Evolutionary conservation across 106 monocot genomes (phyloP).

Genomic region (Acorus gramineus): DNA sequence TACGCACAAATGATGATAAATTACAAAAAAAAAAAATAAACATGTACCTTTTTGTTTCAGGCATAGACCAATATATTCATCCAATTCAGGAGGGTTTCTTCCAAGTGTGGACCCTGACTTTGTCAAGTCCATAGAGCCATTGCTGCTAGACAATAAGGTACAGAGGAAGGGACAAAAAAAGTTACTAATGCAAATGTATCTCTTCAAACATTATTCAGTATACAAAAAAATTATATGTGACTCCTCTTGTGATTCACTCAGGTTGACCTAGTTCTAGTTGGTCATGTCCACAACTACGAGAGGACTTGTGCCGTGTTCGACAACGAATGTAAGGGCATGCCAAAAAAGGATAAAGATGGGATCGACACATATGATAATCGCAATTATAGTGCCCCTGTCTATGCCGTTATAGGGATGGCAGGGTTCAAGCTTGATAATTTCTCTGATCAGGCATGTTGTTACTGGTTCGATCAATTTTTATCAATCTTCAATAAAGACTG

Average conservation of each 20-base stretch:
- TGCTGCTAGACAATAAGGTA: constrained; percentile 44
- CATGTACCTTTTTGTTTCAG: neutral
- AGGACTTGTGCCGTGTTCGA: constrained; percentile 64
- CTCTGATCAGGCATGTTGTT: constrained; percentile 21
- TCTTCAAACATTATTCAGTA: too few species aligned
- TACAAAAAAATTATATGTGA: too few species aligned
- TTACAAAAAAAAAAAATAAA: too few species aligned
- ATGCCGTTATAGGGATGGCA: constrained; percentile 60
- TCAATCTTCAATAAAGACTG: too few species aligned
- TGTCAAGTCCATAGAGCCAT: constrained; percentile 43
- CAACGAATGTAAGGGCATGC: constrained; percentile 38
- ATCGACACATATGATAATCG: constrained; percentile 43
- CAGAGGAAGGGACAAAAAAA: too few species aligned
- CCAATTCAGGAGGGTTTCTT: constrained; percentile 6
- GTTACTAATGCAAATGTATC: too few species aligned
- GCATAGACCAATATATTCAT: constrained; percentile 14
- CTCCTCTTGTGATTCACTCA: neutral
- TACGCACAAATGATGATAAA: too few species aligned
- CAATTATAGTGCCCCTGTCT: constrained; percentile 64
- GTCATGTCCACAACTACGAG: constrained; percentile 88
- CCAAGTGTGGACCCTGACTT: constrained; percentile 34
- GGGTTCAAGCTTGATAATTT: constrained; percentile 60
- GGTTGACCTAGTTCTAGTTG: constrained; percentile 75
- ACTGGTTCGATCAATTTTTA: too few species aligned
- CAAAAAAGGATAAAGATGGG: constrained; percentile 39